Base-by-base conservation (phyloP, 139 green algal genomes). In the Mesostigma viride region DNA sequence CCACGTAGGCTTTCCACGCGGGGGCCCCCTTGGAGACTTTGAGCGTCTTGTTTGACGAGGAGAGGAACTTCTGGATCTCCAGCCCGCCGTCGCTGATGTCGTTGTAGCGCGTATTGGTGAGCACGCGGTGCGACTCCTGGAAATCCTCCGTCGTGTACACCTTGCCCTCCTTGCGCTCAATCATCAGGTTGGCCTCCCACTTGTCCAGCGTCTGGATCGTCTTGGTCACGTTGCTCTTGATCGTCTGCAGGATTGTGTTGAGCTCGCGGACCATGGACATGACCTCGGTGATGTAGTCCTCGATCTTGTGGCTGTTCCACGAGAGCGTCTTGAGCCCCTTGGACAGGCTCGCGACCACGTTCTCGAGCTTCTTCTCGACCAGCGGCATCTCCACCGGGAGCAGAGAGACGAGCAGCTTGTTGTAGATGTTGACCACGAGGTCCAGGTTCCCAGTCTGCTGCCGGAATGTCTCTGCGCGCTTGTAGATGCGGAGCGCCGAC, bases 81-180 rank as follows among this genome's bases (percentile, higher is more conserved):
- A 89, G 83, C 70, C 84, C 84, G 31, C 79, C 83, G 33, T 89
- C 87, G 20, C 76, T 70, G 53, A 91, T 86, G 63, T 89, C 78
- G 32, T 31, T 73, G 2, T 79, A 74, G 61, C 83, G 77, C 46
- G 58, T 33, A 2, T 80, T 56, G 53, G 84, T 76, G 45, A 83
- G 80, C 51, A 40, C 62, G 26, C 73, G 71, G 40, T 80, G 82
- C 1, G 74, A 47, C 20, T 87, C 81, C 24, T 74, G 71, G 11
- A 95, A 80, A 67, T 95, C 89, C 45, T 86, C 81, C 64, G 85
- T 85, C 22, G 65, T 81, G 80, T 92, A 92, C 32, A 85, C 70
- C 62, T 85, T 84, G 51, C 86, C 77, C 20, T 91, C 84, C 77
- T 93, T 95, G 62, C 88, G 80, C 32, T 90, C 85, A 75, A 95